phyloP scores from a whole-genome alignment of 768 basidiomycete species.

The Jaapia argillacea region DNA sequence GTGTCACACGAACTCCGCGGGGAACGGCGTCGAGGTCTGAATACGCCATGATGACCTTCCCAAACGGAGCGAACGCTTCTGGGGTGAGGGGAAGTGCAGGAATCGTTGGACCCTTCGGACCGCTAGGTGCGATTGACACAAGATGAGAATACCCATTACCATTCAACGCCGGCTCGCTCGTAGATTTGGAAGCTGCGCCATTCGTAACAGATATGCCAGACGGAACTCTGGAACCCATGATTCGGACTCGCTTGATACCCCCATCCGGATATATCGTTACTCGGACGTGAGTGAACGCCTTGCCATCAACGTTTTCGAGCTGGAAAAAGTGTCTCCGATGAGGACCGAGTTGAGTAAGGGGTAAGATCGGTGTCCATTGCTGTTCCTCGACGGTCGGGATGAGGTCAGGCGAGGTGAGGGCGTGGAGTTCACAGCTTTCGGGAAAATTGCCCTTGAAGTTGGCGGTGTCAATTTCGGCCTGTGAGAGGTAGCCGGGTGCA shows the following conservation, averaged over 20 bases:
- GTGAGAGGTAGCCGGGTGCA: constrained; percentile 58
- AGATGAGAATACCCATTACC: no score
- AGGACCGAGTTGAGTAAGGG: constrained; percentile 75
- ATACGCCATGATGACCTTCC: constrained; percentile 87
- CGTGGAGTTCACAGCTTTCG: constrained; percentile 76
- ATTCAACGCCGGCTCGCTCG: no score
- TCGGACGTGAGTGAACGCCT: constrained; percentile 71
- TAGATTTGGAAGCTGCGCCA: background rate
- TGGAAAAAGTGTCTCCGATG: constrained; percentile 88
- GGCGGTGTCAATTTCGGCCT: constrained; percentile 85
- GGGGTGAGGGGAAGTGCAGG: constrained; percentile 67
- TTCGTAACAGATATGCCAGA: background rate
- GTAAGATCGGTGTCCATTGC: constrained; percentile 66
- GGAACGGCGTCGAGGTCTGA: constrained; percentile 56
- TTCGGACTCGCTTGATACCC: constrained; percentile 86
- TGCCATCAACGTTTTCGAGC: constrained; percentile 51
- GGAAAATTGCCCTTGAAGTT: constrained; percentile 97
- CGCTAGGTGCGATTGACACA: background rate
- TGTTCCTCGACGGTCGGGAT: constrained; percentile 16
- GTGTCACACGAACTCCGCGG: constrained; percentile 58
- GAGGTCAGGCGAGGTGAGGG: constrained; percentile 27
- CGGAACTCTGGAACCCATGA: constrained; percentile 47
- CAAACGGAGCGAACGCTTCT: constrained; percentile 83
- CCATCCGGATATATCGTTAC: constrained; percentile 93
- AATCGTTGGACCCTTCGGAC: constrained; percentile 16